Evolutionary conservation across 2,329 filamentous ascomycete species (phyloP).

Genomic region (Grosmannia huntii): DNA sequence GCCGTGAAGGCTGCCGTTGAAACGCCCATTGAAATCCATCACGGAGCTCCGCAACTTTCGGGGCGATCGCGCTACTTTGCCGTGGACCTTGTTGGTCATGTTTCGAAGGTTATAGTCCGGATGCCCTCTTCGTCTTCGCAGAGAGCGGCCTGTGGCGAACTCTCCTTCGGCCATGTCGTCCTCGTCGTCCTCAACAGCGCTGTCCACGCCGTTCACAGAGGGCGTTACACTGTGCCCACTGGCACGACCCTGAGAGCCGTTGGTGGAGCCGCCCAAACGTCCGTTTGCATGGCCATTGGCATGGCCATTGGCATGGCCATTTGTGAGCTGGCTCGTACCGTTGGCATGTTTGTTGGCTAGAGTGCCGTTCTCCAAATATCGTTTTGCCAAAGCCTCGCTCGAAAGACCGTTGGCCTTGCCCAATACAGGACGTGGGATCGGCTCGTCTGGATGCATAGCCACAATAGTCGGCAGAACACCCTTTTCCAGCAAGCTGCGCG

Average conservation of each 20-base stretch:
- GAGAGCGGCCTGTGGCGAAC: constrained; percentile 36
- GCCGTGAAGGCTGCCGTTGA: neutral
- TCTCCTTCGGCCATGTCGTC: constrained; percentile 12
- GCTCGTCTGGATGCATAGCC: constrained; percentile 25
- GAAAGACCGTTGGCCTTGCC: neutral
- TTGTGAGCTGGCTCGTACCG: constrained; percentile 1
- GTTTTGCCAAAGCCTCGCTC: constrained; percentile 6
- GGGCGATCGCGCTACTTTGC: constrained; percentile 29
- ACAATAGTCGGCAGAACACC: constrained; percentile 32
- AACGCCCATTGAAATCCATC: constrained; percentile 1
- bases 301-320: neutral
- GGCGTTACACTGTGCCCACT: neutral
- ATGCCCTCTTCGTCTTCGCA: constrained; percentile 33
- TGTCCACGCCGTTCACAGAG: constrained; percentile 11
- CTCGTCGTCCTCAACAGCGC: constrained; percentile 14
- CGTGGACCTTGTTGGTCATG: constrained; percentile 43
- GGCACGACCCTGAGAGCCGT: neutral
- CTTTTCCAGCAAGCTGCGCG: constrained; percentile 21
- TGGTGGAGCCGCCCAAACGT: neutral
- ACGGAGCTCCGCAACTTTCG: neutral
- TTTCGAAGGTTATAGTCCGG: constrained; percentile 48
- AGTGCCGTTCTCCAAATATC: neutral
- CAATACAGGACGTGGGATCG: constrained; percentile 1
- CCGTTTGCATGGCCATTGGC: neutral
- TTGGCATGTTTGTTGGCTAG: constrained; percentile 8